Conservation (phyloP, 371 early-diverging fungal species). For the Mortierella sp. region DNA sequence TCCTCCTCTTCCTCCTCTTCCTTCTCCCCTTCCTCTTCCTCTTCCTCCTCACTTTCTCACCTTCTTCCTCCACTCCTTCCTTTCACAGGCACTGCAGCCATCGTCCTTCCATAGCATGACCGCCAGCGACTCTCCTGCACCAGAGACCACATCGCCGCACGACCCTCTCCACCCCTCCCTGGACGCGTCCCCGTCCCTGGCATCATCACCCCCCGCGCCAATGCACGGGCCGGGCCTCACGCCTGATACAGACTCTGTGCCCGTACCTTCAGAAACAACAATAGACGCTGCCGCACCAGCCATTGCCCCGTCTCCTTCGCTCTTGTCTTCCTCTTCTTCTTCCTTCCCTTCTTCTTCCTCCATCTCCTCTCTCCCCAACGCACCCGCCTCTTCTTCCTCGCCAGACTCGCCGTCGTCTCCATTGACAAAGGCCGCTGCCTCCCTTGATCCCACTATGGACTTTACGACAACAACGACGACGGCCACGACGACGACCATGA, state of each 20-base stretch:
- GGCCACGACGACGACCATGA: neutral
- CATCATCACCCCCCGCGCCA: neutral
- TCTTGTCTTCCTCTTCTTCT: slow-evolving; percentile 1
- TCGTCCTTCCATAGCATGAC: neutral
- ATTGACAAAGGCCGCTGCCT: neutral
- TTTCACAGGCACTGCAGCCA: neutral
- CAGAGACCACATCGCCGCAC: neutral
- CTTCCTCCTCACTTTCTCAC: slow-evolving; percentile 5
- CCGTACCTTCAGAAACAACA: neutral
- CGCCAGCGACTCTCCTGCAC: neutral
- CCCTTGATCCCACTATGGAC: neutral
- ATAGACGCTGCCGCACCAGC: neutral
- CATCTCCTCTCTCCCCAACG: neutral
- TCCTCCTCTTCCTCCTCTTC: neutral
- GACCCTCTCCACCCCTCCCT: neutral
- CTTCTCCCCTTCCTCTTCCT: neutral
- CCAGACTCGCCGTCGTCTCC: neutral
- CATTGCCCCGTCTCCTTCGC: slow-evolving; percentile 1
- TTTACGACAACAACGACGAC: neutral
- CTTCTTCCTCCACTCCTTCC: slow-evolving; percentile 3
- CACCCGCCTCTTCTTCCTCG: too few species aligned
- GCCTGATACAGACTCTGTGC: neutral
- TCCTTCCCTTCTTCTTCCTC: neutral
- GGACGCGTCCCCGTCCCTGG: neutral
- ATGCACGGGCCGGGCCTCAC: slow-evolving; percentile 5